Percentiles rank a stretch among this genome's conserved stretches.
Conservation (phyloP, 75 land plant genomes). For the Selaginella tamariscina region DNA sequence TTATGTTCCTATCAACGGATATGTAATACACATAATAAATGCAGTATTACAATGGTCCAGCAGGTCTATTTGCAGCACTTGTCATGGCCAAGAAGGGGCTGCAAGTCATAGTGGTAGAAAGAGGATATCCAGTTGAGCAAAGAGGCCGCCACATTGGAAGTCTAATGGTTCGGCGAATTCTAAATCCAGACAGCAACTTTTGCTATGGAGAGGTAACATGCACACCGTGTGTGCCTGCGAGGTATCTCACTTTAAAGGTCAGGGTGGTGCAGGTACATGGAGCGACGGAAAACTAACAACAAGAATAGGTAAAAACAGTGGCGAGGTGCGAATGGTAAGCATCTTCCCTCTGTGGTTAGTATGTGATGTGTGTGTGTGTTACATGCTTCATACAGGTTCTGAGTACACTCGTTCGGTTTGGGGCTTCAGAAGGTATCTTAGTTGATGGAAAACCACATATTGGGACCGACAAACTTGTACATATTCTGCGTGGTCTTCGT, state of each 20-base stretch:
- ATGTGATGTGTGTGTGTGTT: background rate
- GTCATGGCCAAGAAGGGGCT: slow-evolving; percentile 87
- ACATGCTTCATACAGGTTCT: slow-evolving; percentile 42
- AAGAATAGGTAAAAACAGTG: slow-evolving; percentile 84
- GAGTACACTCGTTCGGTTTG: slow-evolving; percentile 80
- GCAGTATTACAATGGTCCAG: no score
- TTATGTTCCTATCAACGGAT: no score
- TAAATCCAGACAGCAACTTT: slow-evolving; percentile 85
- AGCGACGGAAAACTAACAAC: slow-evolving; percentile 98
- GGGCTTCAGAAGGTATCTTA: slow-evolving; percentile 68
- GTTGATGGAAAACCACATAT: slow-evolving; percentile 94
- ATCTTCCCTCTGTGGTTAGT: background rate
- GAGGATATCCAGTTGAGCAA: slow-evolving; percentile 85
- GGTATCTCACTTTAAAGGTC: slow-evolving; percentile 11
- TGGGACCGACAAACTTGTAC: slow-evolving; percentile 84
- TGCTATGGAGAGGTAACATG: slow-evolving; percentile 93
- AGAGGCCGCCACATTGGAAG: slow-evolving; percentile 96
- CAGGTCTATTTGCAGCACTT: slow-evolving; percentile 89
- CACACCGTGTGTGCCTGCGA: background rate
- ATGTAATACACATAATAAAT: no score
- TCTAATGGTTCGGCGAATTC: slow-evolving; percentile 54
- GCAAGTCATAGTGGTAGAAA: slow-evolving; percentile 78
- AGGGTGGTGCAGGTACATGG: slow-evolving; percentile 99
- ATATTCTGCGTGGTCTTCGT: slow-evolving; percentile 66
- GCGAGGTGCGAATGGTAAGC: slow-evolving; percentile 71